Evolutionary conservation across 2,329 filamentous ascomycete species (phyloP).

Genomic region (Aspergillus thermomutatus): DNA sequence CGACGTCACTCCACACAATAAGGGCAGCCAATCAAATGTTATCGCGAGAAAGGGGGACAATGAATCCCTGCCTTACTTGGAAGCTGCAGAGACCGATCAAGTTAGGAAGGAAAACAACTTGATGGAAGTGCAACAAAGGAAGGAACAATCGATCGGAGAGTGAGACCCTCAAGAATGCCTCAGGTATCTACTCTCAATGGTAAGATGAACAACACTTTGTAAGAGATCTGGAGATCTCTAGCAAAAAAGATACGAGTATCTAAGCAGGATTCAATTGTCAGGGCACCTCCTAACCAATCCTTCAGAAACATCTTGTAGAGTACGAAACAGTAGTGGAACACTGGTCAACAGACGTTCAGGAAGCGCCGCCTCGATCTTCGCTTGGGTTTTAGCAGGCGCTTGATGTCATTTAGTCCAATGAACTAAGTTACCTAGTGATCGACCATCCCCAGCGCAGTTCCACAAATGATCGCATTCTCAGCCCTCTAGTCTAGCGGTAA

Average conservation of each 20-base stretch:
- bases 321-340: neutral
- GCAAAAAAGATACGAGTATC: neutral
- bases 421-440: neutral
- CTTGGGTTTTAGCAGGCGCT: constrained; percentile 33
- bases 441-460: constrained; percentile 21
- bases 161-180: neutral
- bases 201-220: neutral
- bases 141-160: neutral
- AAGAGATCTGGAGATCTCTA: neutral
- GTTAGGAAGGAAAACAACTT: neutral
- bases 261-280: neutral
- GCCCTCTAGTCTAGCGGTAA: constrained; percentile 10
- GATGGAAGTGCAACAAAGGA: neutral
- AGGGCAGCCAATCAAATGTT: neutral
- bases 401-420: constrained; percentile 31
- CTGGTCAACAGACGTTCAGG: neutral
- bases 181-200: neutral
- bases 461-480: constrained; percentile 25
- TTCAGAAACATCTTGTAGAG: neutral
- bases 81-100: neutral
- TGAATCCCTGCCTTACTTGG: neutral
- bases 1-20: neutral
- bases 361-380: constrained; percentile 10
- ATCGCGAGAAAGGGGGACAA: neutral
- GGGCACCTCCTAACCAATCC: neutral